Percentiles rank a stretch among this genome's conserved stretches.
These are phyloP conservation scores for Pseudopyrenochaeta lycopersici DNA, from an alignment of 2,329 filamentous ascomycete species.

Conservation along the genomic window DNA sequence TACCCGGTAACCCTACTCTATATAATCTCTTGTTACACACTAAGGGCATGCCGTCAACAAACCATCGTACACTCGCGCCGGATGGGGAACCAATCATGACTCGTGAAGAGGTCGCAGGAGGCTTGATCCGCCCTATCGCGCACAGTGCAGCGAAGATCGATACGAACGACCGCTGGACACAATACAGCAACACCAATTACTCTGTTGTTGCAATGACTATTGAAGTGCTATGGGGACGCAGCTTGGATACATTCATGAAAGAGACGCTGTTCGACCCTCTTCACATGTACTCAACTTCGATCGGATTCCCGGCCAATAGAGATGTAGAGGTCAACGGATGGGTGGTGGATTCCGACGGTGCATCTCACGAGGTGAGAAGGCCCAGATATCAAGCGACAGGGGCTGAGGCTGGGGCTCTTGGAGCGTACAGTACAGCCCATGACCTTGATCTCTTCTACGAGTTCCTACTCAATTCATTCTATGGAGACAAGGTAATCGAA, in stretches of 20 bases:
- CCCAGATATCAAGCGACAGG: conserved; percentile 5
- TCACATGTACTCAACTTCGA: conserved; percentile 4
- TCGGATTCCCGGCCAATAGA: not conserved
- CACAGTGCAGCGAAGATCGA: not conserved
- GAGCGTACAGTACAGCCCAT: conserved; percentile 5
- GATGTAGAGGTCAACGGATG: not conserved
- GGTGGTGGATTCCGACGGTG: not conserved
- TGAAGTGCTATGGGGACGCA: conserved; percentile 5
- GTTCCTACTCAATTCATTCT: not conserved
- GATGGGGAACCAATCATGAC: conserved; percentile 4
- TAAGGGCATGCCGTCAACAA: too few relatives aligned
- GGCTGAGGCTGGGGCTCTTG: conserved; percentile 11
- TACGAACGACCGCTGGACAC: not conserved
- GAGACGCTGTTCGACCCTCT: conserved; percentile 6
- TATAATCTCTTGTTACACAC: conserved; percentile 7
- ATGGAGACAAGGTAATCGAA: not conserved
- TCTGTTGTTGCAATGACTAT: conserved; percentile 3
- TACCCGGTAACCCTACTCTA: conserved; percentile 2
- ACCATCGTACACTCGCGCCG: too few relatives aligned
- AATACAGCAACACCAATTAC: conserved; percentile 14
- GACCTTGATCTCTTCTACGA: conserved; percentile 12
- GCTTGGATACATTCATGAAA: conserved; percentile 3
- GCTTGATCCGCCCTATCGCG: too few relatives aligned
- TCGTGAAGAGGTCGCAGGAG: not conserved
- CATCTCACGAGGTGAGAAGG: not conserved